Percentiles rank a stretch among this genome's conserved stretches.
Evolutionary conservation across 495 filamentous ascomycete species (phyloP).

Genomic region (Hyaloscypha finlandica): DNA sequence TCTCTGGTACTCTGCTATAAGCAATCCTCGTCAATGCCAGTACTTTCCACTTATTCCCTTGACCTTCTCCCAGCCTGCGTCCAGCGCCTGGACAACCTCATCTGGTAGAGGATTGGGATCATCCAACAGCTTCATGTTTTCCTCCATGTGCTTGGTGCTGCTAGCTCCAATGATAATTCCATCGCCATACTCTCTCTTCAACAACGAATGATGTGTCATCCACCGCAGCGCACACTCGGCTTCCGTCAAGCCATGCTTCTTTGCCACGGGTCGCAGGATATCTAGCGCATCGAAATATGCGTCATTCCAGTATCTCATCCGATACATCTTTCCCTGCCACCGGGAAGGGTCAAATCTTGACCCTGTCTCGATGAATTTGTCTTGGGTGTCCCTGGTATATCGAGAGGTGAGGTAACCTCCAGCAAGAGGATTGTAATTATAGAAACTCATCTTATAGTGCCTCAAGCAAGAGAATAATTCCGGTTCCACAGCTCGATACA

Average conservation of each 20-base stretch:
- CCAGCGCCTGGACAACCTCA: background rate
- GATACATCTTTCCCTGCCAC: conserved; percentile 3
- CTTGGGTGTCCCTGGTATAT: conserved; percentile 33
- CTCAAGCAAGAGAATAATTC: conserved; percentile 53
- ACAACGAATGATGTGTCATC: conserved; percentile 5
- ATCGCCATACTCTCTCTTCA: conserved; percentile 2
- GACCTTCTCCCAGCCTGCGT: conserved; percentile 4
- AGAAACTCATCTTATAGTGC: conserved; percentile 52
- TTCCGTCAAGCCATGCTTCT: background rate
- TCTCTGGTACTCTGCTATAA: too few relatives aligned
- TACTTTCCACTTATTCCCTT: background rate
- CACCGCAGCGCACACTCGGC: conserved; percentile 1
- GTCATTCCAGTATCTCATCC: background rate
- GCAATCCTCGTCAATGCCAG: too few relatives aligned
- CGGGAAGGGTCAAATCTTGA: conserved; percentile 54
- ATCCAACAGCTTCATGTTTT: conserved; percentile 18
- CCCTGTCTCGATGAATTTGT: conserved; percentile 42
- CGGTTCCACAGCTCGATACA: conserved; percentile 52
- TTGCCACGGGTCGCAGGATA: background rate
- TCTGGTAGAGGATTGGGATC: background rate
- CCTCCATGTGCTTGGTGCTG: conserved; percentile 3
- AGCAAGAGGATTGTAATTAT: conserved; percentile 52
- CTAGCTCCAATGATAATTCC: conserved; percentile 1
- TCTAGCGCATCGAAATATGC: conserved; percentile 1
- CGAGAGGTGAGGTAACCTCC: conserved; percentile 51